Evolutionary conservation across 805 yeast species (phyloP).

Genomic region (Saturnispora sekii): DNA sequence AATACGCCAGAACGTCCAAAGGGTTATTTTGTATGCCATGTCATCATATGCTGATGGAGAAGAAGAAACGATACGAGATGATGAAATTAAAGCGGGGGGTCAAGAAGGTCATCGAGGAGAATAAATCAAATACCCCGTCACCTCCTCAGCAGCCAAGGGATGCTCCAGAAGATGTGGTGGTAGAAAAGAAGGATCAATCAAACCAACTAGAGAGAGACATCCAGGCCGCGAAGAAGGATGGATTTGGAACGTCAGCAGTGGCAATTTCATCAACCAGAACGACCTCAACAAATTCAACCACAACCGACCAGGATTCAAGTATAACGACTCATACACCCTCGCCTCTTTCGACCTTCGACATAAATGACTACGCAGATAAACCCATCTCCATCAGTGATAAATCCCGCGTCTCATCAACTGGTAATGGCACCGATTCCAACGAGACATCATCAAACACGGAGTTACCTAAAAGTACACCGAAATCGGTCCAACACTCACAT

Average conservation of each 20-base stretch:
- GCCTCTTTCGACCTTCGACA: slow-evolving; percentile 11
- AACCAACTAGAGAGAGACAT: no score
- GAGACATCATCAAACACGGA: not conserved
- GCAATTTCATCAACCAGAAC: not conserved
- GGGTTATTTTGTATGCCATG: slow-evolving; percentile 91
- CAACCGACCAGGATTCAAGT: not conserved
- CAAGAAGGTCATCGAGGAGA: slow-evolving; percentile 4
- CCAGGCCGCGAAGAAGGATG: no score
- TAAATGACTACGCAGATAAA: slow-evolving; percentile 9
- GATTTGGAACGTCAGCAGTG: not conserved
- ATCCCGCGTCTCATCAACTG: not conserved
- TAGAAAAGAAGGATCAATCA: no score
- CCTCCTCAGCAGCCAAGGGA: not conserved
- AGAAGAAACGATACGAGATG: slow-evolving; percentile 55
- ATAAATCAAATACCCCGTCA: not conserved
- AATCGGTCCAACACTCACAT: slow-evolving; percentile 1
- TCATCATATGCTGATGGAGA: slow-evolving; percentile 72
- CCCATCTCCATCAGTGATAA: not conserved
- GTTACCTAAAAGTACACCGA: not conserved
- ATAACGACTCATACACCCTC: slow-evolving; percentile 2
- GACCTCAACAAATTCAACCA: not conserved
- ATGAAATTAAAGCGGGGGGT: slow-evolving; percentile 26
- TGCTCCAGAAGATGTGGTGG: no score
- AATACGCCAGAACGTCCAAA: slow-evolving; percentile 87
- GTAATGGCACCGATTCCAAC: not conserved